These are phyloP conservation scores for Colletotrichum chlorophyti DNA, from an alignment of 2,329 filamentous ascomycete species.

Conservation along the genomic window DNA sequence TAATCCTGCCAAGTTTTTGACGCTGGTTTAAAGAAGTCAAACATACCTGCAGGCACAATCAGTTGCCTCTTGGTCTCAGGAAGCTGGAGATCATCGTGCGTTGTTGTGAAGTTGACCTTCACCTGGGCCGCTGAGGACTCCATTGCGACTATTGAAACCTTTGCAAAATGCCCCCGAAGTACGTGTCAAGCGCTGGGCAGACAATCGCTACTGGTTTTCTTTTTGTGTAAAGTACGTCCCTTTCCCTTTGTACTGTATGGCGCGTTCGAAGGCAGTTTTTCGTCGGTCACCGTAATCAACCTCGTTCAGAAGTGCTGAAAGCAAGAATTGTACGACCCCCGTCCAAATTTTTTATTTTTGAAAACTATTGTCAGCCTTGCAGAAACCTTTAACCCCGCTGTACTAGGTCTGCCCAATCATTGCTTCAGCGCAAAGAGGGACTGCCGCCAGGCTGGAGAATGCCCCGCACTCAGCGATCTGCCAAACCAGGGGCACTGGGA, in stretches of 20 bases:
- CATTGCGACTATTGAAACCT: slow-evolving; percentile 37
- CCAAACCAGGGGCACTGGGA: neutral
- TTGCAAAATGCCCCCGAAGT: neutral
- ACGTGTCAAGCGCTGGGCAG: no score
- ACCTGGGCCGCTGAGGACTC: slow-evolving; percentile 58
- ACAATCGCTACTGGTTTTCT: no score
- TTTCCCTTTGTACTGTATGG: neutral
- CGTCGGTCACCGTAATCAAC: neutral
- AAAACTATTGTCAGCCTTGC: slow-evolving; percentile 29
- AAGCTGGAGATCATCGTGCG: slow-evolving; percentile 66
- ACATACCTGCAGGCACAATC: slow-evolving; percentile 65
- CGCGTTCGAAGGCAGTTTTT: neutral
- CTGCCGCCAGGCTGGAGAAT: slow-evolving; percentile 6
- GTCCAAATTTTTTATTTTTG: slow-evolving; percentile 29
- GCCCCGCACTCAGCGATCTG: slow-evolving; percentile 14
- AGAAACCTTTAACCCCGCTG: slow-evolving; percentile 24
- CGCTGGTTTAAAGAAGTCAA: no score
- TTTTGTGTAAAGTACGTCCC: no score
- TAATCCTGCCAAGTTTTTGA: no score
- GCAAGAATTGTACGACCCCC: neutral
- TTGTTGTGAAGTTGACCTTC: slow-evolving; percentile 73
- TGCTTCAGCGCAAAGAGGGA: slow-evolving; percentile 19
- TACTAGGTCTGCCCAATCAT: slow-evolving; percentile 6
- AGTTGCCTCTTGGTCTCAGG: slow-evolving; percentile 68
- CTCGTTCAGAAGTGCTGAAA: neutral